phyloP scores from a whole-genome alignment of 129 eudicot species.

The Ambrosia trifida region DNA sequence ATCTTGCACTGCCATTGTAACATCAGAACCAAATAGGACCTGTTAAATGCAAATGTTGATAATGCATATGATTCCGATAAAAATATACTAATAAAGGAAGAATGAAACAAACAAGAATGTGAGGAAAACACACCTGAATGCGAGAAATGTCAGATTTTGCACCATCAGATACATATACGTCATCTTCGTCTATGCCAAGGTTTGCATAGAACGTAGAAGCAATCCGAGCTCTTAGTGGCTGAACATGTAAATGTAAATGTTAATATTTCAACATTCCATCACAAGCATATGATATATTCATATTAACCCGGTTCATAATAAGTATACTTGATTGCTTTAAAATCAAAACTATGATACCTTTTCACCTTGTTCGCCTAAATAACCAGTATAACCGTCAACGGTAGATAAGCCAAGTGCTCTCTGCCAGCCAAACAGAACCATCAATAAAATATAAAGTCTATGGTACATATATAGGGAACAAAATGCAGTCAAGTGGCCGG shows the following conservation, averaged over 20 bases:
- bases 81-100: not conserved
- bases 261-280: not conserved
- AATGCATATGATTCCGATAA: not conserved
- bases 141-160: constrained; percentile 95
- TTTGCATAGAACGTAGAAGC: constrained; percentile 68
- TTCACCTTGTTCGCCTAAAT: constrained; percentile 98
- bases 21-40: constrained; percentile 89
- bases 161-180: constrained; percentile 93
- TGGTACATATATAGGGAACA: not conserved
- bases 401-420: constrained; percentile 69
- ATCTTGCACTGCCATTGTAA: constrained; percentile 92
- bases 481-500: not conserved
- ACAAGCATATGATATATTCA: not conserved
- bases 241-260: constrained; percentile 22
- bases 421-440: constrained; percentile 46
- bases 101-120: not conserved
- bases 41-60: constrained; percentile 25
- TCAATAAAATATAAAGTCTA: not conserved
- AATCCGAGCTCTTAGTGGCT: constrained; percentile 81
- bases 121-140: constrained; percentile 60
- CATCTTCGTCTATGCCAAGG: constrained; percentile 86
- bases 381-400: constrained; percentile 83
- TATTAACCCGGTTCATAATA: not conserved
- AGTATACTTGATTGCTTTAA: not conserved
- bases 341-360: constrained; percentile 43